Base-by-base conservation (phyloP, 495 filamentous ascomycete genomes). In the Acidomyces sp. region DNA sequence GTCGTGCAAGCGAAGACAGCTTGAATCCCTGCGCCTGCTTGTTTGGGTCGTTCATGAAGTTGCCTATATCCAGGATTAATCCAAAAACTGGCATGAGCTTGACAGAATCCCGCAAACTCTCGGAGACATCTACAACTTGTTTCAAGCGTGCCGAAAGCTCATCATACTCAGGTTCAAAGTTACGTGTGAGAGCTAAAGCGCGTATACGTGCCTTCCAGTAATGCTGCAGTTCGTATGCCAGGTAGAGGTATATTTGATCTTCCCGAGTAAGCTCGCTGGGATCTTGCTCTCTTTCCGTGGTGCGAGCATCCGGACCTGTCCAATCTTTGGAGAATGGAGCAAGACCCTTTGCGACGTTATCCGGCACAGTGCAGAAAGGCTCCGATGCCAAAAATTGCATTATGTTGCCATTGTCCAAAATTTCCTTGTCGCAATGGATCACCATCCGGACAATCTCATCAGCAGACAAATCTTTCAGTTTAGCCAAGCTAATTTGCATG, bases 11-110 rank as follows among this genome's bases (percentile, higher is more conserved):
- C 0, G 90, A 93, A 51, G 85, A 85, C 18, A 97, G 73, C 62
- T 97, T 97, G 78, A 97, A 97, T 34, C 90, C 90, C 46, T 79
- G 82, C 2, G 92, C 90, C 61, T 96, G 92, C 62, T 97, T 97
- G 60, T 93, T 95, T 34, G 86, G 77, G 53, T 96, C 90, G 64
- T 97, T 97, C 90, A 97, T 97, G 69, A 90, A 97, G 56, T 97
- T 97, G 55, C 90, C 90, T 54, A 97, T 93, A 62, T 93, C 85
- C 49, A 96, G 67, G 58, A 97, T 97, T 34, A 97, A 66, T 45
- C 88, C 88, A 16, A 97, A 77, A 29, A 97, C 85, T 45, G 90
- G 93, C 75, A 95, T 93, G 51, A 97, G 64, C 6, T 84, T 75
- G 2, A 92, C 84, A 2, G 88, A 95, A 49, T 88, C 84, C 21